Evolutionary conservation across 345 rosid genomes (phyloP), one percentile per base, ranked within the genome.

Genomic region (Eucalyptus albens): DNA sequence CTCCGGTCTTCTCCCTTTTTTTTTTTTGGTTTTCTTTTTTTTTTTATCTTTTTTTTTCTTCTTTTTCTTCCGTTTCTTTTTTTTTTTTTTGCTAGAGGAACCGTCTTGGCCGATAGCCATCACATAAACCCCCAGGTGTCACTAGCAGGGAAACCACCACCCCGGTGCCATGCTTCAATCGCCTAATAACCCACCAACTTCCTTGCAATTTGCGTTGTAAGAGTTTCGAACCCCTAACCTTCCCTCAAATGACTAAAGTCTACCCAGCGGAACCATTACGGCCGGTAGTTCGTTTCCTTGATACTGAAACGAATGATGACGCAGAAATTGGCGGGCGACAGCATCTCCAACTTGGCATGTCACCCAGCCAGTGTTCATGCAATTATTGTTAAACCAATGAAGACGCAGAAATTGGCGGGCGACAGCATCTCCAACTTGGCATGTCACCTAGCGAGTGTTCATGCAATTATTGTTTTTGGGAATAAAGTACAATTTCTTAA

Each of bases 31-130:
- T n/a, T 8, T 8, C 7, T 15, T 29, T 15, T n/a, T 0, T 37
- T 16, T 33, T 16, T 4, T 69, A 1, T 69, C 9, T 16, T 9
- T 15, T 3, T 31, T 37, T 19, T 7, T 37, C 2, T 72, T 19
- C 2, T 9, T 60, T 60, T 12, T 60, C n/a, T 27, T 15, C 5
- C 9, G 10, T 37, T 5, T 37, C 4, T 47, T 47, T 47, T 47
- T 47, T 47, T 47, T 47, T 10, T 9, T 3, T 10, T 40, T 1
- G 1, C 12, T 1, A 2, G 4, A 47, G 13, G 13, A 47, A 47
- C 4, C 49, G 13, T 1, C 11, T 47, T 47, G 49, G 12, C 12
- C 12, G 12, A 47, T 0, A 10, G 0, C 49, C 4, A 0, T 0
- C 49, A 47, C 1, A 4, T 47, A 47, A 45, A 47, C 0, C 49